Evolutionary conservation across 495 filamentous ascomycete species (phyloP), one percentile per base, ranked within the genome.

Genomic region (Bombardia bombarda): DNA sequence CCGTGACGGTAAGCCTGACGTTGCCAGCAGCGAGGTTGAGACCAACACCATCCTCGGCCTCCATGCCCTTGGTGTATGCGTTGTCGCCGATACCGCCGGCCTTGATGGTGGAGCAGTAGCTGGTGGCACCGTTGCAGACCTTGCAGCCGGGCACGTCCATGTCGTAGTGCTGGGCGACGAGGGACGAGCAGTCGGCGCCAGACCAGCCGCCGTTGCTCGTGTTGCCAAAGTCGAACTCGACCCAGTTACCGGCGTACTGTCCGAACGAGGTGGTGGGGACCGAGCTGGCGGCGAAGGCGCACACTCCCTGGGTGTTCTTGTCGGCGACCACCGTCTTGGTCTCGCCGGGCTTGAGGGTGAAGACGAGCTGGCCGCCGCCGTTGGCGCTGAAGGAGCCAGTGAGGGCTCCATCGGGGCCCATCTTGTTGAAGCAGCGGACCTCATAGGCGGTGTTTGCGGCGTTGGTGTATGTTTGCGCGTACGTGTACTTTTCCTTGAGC

Each of bases 381-480:
- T 5, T 19, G 4, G 50, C 39, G 20, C 54, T 45, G 55, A 60
- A 67, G 50, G 55, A 52, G 49, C 61, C 61, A 21, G 56, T 61
- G 42, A 62, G 45, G 4, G 26, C 35, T 18, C 47, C 42, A 16
- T 58, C 46, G 19, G 52, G 39, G 37, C 63, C 63, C 32, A 67
- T 62, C 60, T 67, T 67, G 58, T 65, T 62, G 45, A 18, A 48
- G 60, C 61, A 65, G 17, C 43, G 12, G 32, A 64, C 61, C 47
- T 55, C 34, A 35, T 61, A 57, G 16, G 46, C 22, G 32, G 37
- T 41, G 3, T 18, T 28, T 25, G 35, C 53, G 28, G 52, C 55
- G 53, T 66, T 66, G 28, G 35, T 54, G 42, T 67, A 67, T 25
- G 47, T 54, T 31, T 67, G 46, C 12, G 58, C 56, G 37, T 72